Percentiles rank a stretch among this genome's conserved stretches.
Conservation (phyloP, 805 yeast species). For the Kazachstania kunashirensis region DNA sequence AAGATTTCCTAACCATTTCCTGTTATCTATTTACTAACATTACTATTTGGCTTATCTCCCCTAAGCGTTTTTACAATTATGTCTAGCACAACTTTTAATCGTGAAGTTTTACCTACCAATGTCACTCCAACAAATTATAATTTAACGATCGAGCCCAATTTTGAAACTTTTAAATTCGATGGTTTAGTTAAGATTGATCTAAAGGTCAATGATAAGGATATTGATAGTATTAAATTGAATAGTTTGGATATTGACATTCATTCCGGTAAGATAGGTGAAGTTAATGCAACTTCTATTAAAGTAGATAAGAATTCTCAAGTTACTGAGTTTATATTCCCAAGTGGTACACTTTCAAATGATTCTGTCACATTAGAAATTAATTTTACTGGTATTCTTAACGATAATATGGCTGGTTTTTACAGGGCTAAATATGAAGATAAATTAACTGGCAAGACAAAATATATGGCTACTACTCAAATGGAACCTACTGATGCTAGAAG, state of each 20-base stretch:
- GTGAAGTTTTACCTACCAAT: constrained; percentile 47
- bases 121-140: constrained; percentile 71
- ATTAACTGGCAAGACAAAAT: constrained; percentile 53
- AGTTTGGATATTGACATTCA: constrained; percentile 54
- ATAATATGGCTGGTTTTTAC: constrained; percentile 78
- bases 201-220: constrained; percentile 37
- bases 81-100: constrained; percentile 17
- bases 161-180: constrained; percentile 47
- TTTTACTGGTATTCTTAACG: constrained; percentile 57
- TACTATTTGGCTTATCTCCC: no score
- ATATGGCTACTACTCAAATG: constrained; percentile 77
- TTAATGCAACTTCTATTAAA: constrained; percentile 35
- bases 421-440: constrained; percentile 51
- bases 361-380: constrained; percentile 37
- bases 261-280: constrained; percentile 33
- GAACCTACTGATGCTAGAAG: constrained; percentile 82
- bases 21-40: no score
- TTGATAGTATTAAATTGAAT: constrained; percentile 46
- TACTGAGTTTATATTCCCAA: constrained; percentile 47
- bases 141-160: constrained; percentile 53
- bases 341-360: constrained; percentile 27
- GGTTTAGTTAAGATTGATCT: constrained; percentile 50
- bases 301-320: constrained; percentile 51
- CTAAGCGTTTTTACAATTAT: no score
- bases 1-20: no score